Evolutionary conservation across 495 filamentous ascomycete genomes (phyloP), one percentile per base, ranked within the genome.

Genomic region (Letharia lupina): DNA sequence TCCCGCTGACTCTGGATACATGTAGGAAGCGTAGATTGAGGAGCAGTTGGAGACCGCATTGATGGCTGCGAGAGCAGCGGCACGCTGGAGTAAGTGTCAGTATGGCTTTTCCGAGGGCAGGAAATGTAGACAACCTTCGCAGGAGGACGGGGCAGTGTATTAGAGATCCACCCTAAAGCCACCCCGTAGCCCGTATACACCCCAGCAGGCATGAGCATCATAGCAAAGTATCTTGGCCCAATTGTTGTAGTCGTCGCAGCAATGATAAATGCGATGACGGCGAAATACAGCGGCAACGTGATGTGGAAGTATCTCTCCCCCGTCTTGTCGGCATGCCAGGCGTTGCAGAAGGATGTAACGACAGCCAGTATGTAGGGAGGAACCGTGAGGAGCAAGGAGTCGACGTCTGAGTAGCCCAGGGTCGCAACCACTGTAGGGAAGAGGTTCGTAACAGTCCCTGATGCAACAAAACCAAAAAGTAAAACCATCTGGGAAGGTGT

Each of bases 381-480:
- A 0, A 86, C 87, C 7, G 89, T 93, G 39, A 95, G 82, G 4
- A 91, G 83, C 13, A 94, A 84, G 1, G 91, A 87, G 28, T 80
- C 72, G 68, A 91, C 85, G n/a, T 83, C 82, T 68, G 73, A 76
- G 71, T 86, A 91, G 11, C 85, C 81, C 9, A 96, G 79, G 2
- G 90, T 93, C 50, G 82, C 79, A 42, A 94, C 90, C 33, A 96
- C 88, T 18, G 90, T 88, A 0, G 91, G 91, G 78, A 95, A 93
- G 82, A 94, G 94, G 74, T 94, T 93, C n/a, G 89, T 91, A 12
- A 91, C 86, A 4, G 87, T 87, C 60, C 84, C 86, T 39, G 85
- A 83, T 39, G 86, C 83, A 18, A 90, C 85, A 73, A 91, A 87
- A 70, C 87, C 84, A 59, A 91, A 83, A 61, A 93, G 81, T 60